A percentile compares a stretch with the other conserved stretches of the same genome.
phyloP scores from a whole-genome alignment of 768 basidiomycete genomes.

The Phlebiopsis gigantea region DNA sequence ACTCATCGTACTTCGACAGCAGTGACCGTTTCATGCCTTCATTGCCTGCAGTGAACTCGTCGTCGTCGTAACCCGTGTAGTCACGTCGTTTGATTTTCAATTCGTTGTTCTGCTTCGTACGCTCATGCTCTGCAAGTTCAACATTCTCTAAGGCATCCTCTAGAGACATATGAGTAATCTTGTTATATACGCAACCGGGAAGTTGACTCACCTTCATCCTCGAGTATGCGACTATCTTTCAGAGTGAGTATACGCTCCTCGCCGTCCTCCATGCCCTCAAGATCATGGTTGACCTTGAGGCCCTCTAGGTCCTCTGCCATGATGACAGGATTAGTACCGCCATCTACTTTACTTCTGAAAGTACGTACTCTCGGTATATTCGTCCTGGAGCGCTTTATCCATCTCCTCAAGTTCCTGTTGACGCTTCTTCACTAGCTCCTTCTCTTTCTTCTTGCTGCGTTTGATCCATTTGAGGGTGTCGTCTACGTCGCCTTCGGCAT shows the following conservation, averaged over 20 bases:
- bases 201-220: slow-evolving; percentile 72
- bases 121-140: slow-evolving; percentile 88
- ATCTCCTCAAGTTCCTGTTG: slow-evolving; percentile 79
- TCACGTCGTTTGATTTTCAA: slow-evolving; percentile 84
- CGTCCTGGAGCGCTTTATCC: slow-evolving; percentile 70
- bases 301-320: slow-evolving; percentile 80
- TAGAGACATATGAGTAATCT: slow-evolving; percentile 26
- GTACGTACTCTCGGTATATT: slow-evolving; percentile 82
- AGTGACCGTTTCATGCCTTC: slow-evolving; percentile 80
- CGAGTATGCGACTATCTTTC: slow-evolving; percentile 93
- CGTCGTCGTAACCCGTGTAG: slow-evolving; percentile 96
- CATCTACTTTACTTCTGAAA: not conserved
- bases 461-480: slow-evolving; percentile 90
- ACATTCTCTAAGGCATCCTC: slow-evolving; percentile 98
- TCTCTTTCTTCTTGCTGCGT: slow-evolving; percentile 84
- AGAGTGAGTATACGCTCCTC: slow-evolving; percentile 94
- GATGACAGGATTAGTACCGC: not conserved
- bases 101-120: slow-evolving; percentile 71
- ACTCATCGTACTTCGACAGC: slow-evolving; percentile 91
- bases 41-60: slow-evolving; percentile 75
- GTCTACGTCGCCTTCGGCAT: slow-evolving; percentile 71
- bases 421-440: slow-evolving; percentile 79
- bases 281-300: slow-evolving; percentile 93
- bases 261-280: slow-evolving; percentile 88
- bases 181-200: not conserved